Evolutionary conservation across 2,329 filamentous ascomycete species (phyloP), one percentile per base, ranked within the genome.

Genomic region (Dactylellina sp.): DNA sequence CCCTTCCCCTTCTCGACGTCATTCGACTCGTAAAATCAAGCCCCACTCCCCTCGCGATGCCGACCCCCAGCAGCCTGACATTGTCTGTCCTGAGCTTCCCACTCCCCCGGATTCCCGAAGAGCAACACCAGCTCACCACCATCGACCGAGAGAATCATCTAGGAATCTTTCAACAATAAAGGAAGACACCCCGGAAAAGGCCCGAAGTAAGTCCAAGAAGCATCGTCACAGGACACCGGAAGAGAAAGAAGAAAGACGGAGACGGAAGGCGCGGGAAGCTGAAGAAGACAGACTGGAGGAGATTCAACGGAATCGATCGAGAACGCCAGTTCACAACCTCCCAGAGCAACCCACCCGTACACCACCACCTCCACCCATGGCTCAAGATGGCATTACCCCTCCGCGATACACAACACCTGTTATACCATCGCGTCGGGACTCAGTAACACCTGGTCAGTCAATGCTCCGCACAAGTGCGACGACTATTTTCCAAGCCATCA

Each of bases 401-500:
- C 59, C 59, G n/a, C 59, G 66, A 60, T 71, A 71, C 40, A 64
- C 66, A 6, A 71, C 66, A 18, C 66, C 66, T 3, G 66, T 63
- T 56, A 53, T 59, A 39, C 66, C 66, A 12, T 35, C 42, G 28
- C 56, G 59, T 18, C 35, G 52, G 4, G 66, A 71, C 9, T 63
- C 66, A 2, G 42, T 52, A 18, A 71, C 66, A 44, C 66, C 66
- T 9, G 66, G 57, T 7, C 66, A 71, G 37, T 71, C 66, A 14
- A 71, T 71, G 52, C 39, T 63, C 35, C 59, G 66, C 7, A 52
- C 66, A 4, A 71, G 66, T 40, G 64, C 64, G 32, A 63, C 66
- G 22, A 71, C 50, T n/a, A 71, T 71, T 14, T 63, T 71, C 35
- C 66, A 71, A 37, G 66, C 66, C 14, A 57, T 71, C n/a, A 71